phyloP scores from a whole-genome alignment of 768 basidiomycete genomes.

The Trametopsis cervina region DNA sequence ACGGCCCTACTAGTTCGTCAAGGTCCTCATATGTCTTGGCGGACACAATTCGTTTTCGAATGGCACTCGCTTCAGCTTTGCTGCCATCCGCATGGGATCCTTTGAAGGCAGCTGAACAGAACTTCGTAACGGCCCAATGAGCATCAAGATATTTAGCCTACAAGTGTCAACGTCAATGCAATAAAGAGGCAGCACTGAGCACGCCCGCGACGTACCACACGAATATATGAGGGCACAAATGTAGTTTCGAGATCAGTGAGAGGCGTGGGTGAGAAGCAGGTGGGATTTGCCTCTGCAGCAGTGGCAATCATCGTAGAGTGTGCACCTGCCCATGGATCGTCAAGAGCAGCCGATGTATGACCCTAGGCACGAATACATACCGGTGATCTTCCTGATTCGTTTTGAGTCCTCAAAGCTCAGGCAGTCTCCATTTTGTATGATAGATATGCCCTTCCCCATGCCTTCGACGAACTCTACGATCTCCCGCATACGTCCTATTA shows the following conservation, averaged over 20 bases:
- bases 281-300: constrained; percentile 88
- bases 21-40: constrained; percentile 60
- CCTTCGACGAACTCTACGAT: constrained; percentile 80
- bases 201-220: constrained; percentile 42
- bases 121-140: constrained; percentile 82
- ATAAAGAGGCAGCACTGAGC: neutral
- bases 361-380: constrained; percentile 30
- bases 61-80: constrained; percentile 51
- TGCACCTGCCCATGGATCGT: constrained; percentile 42
- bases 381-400: constrained; percentile 67
- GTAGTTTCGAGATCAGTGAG: constrained; percentile 61
- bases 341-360: neutral
- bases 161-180: constrained; percentile 3
- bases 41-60: constrained; percentile 45
- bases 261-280: constrained; percentile 71
- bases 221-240: constrained; percentile 67
- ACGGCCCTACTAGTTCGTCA: constrained; percentile 41
- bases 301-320: constrained; percentile 96
- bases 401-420: constrained; percentile 70
- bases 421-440: constrained; percentile 94
- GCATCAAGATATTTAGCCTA: constrained; percentile 74
- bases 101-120: constrained; percentile 80
- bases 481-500: constrained; percentile 71
- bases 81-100: constrained; percentile 47
- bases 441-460: constrained; percentile 72